These are phyloP conservation scores for Closterium sp. DNA, from an alignment of 139 green algal species.

Conservation along the genomic window DNA sequence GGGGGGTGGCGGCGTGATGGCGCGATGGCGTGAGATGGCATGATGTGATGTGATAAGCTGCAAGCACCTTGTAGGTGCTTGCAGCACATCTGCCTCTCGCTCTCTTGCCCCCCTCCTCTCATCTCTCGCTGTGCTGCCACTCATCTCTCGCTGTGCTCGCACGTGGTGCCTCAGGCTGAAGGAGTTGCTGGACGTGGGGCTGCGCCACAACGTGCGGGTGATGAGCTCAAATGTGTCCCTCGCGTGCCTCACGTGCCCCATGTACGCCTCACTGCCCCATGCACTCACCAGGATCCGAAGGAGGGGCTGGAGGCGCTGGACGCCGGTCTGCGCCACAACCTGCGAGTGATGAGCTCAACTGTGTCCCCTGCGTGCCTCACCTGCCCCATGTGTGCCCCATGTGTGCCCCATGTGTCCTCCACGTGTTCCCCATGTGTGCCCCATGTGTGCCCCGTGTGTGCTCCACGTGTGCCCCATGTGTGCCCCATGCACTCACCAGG, in stretches of 20 bases:
- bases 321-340: conserved; percentile 69
- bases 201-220: conserved; percentile 69
- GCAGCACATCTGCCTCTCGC: too few species aligned
- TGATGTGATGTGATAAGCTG: too few species aligned
- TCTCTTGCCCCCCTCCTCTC: neutral
- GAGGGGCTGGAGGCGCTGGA: conserved; percentile 74
- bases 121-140: neutral
- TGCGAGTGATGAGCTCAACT: conserved; percentile 66
- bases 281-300: conserved; percentile 78
- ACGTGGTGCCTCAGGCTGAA: too few species aligned
- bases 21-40: too few species aligned
- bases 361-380: too few species aligned
- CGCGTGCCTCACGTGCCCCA: neutral
- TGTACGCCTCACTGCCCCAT: too few species aligned
- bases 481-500: conserved; percentile 45
- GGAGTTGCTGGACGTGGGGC: conserved; percentile 69
- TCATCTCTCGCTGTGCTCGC: too few species aligned
- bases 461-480: conserved; percentile 19
- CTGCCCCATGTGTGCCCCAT: neutral
- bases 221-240: conserved; percentile 56
- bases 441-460: too few species aligned
- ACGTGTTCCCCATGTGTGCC: too few species aligned
- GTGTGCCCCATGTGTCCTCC: neutral
- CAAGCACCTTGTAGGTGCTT: too few species aligned
- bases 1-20: too few species aligned